Evolutionary conservation across 805 yeast genomes (phyloP).

Genomic region (Starmerella lactis-condensi): DNA sequence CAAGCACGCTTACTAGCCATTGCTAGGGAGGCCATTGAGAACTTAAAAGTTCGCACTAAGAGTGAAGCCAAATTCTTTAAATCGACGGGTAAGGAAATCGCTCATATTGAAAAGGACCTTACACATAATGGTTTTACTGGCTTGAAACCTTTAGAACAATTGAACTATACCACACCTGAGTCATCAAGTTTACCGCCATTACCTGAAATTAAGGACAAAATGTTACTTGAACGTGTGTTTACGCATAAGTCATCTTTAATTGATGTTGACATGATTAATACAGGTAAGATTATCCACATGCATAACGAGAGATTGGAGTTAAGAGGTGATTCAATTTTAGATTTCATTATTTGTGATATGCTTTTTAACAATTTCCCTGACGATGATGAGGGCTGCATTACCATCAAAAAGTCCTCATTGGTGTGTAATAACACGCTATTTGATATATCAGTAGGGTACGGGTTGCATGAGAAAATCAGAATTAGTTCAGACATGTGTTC

Average conservation of each 20-base stretch:
- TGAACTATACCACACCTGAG: too few species aligned
- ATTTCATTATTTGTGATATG: constrained; percentile 50
- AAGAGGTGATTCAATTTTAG: constrained; percentile 72
- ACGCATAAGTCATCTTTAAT: constrained; percentile 48
- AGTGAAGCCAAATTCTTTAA: too few species aligned
- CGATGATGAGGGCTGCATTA: constrained; percentile 63
- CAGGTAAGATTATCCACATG: constrained; percentile 36
- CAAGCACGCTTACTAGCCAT: too few species aligned
- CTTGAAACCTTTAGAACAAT: too few species aligned
- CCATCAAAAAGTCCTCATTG: constrained; percentile 47
- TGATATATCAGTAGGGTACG: constrained; percentile 52
- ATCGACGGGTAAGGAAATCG: too few species aligned
- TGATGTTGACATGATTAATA: constrained; percentile 32
- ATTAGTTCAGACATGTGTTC: constrained; percentile 14
- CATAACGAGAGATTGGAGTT: constrained; percentile 83
- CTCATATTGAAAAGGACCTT: too few species aligned
- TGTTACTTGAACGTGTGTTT: constrained; percentile 51
- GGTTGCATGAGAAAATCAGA: constrained; percentile 28
- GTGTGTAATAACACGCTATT: constrained; percentile 57
- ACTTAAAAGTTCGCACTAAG: too few species aligned
- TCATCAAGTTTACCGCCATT: too few species aligned
- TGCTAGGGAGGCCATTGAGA: too few species aligned
- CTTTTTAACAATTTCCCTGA: constrained; percentile 47
- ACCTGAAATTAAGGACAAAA: constrained; percentile 45
- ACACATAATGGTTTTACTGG: too few species aligned